Percentiles rank a stretch among this genome's conserved stretches.
Conservation (phyloP, 495 filamentous ascomycete genomes). For the Penicillium crystallinum region DNA sequence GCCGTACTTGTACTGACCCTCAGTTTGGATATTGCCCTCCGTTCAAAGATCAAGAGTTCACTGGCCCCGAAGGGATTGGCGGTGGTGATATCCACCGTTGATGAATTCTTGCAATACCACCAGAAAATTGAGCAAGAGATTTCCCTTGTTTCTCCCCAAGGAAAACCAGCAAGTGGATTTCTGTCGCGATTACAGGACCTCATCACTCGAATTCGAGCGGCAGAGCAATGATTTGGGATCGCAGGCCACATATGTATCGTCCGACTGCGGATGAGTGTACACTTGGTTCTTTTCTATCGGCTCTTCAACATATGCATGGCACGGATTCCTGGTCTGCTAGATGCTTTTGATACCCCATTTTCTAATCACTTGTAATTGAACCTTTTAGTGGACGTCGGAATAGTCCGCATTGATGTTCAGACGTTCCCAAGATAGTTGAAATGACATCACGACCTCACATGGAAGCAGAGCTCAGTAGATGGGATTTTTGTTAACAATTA, state of each 20-base stretch:
- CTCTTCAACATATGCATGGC: not conserved
- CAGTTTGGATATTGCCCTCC: constrained; percentile 54
- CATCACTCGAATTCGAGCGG: constrained; percentile 29
- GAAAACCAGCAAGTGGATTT: constrained; percentile 45
- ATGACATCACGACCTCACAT: not conserved
- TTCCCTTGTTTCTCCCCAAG: constrained; percentile 16
- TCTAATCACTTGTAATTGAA: not conserved
- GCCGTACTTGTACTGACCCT: constrained; percentile 79
- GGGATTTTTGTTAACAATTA: not conserved
- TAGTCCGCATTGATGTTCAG: not conserved
- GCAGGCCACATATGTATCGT: not conserved
- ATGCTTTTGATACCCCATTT: constrained; percentile 6
- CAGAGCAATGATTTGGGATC: constrained; percentile 1
- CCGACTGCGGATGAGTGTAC: not conserved
- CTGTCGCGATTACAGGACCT: constrained; percentile 53
- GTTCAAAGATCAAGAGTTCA: constrained; percentile 42
- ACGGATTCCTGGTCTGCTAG: not conserved
- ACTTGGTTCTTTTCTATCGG: not conserved
- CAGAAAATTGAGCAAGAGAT: constrained; percentile 59
- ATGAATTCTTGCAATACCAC: constrained; percentile 79
- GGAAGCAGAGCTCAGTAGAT: not conserved
- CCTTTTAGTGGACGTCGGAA: not conserved
- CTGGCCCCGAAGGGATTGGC: constrained; percentile 57
- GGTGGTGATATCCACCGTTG: constrained; percentile 67
- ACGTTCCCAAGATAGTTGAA: not conserved